Conservation (phyloP, 805 yeast genomes). For the Wickerhamiella spandovensis region DNA sequence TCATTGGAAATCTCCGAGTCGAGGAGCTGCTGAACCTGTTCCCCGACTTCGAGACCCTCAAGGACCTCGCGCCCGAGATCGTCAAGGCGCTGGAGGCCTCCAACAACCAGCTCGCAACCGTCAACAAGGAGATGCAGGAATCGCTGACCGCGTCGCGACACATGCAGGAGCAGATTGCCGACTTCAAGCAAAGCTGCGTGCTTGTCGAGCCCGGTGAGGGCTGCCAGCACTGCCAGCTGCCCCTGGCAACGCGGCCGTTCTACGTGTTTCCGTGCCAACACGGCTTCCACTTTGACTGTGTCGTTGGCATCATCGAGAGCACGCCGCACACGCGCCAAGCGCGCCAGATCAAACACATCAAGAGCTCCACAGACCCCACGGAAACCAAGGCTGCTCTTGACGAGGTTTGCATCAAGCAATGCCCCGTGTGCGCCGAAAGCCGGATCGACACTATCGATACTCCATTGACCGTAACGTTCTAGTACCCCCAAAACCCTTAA, state of each 20-base stretch:
- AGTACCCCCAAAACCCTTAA: too few relatives aligned
- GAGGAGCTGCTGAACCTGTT: conserved; percentile 75
- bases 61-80: conserved; percentile 71
- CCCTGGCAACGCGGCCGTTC: conserved; percentile 61
- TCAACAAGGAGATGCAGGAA: conserved; percentile 63
- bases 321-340: background rate
- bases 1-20: conserved; percentile 31
- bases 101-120: conserved; percentile 47
- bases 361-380: background rate
- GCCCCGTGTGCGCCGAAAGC: conserved; percentile 65
- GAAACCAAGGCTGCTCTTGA: conserved; percentile 30
- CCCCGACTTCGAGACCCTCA: conserved; percentile 72
- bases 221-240: conserved; percentile 57
- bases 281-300: conserved; percentile 78
- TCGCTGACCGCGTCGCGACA: conserved; percentile 47
- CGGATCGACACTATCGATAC: conserved; percentile 59
- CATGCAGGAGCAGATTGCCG: conserved; percentile 46
- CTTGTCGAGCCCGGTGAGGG: conserved; percentile 73
- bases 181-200: conserved; percentile 39
- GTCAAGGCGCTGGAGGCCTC: conserved; percentile 65
- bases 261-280: conserved; percentile 83
- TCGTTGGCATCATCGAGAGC: conserved; percentile 44
- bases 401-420: conserved; percentile 44
- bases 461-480: conserved; percentile 28
- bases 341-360: background rate